Evolutionary conservation across 2,329 filamentous ascomycete species (phyloP).

Genomic region (Colletotrichum ledebouriae): DNA sequence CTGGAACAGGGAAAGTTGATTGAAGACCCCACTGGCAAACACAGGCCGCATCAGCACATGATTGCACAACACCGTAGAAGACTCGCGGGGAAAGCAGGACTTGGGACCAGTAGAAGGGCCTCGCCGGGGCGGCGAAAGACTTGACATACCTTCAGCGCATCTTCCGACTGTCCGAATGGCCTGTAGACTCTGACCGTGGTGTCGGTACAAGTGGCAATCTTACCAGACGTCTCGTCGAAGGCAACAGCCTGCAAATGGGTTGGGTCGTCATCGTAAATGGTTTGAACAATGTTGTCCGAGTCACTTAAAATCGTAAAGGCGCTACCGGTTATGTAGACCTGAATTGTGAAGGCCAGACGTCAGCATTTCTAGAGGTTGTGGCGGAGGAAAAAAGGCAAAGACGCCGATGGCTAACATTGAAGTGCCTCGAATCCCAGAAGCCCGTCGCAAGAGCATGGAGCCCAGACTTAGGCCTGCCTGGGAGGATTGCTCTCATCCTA

Average conservation of each 20-base stretch:
- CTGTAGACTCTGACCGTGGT: conserved; percentile 81
- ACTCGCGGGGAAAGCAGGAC: not conserved
- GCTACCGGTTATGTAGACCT: conserved; percentile 92
- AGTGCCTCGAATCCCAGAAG: conserved; percentile 78
- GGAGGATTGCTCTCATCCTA: conserved; percentile 83
- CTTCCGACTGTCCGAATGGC: conserved; percentile 78
- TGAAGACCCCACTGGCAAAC: conserved; percentile 73
- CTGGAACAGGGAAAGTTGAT: conserved; percentile 65
- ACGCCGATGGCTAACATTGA: conserved; percentile 71
- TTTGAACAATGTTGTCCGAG: conserved; percentile 83
- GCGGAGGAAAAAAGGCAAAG: conserved; percentile 17
- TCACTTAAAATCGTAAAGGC: conserved; percentile 86
- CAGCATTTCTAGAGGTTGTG: conserved; percentile 18
- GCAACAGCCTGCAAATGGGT: conserved; percentile 78
- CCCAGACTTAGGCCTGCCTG: conserved; percentile 82
- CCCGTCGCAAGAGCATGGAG: conserved; percentile 83
- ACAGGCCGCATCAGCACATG: conserved; percentile 7
- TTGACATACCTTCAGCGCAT: conserved; percentile 77
- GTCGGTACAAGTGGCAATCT: conserved; percentile 82
- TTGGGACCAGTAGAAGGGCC: not conserved
- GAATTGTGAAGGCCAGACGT: conserved; percentile 26
- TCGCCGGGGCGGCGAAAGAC: not conserved
- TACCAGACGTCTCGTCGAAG: conserved; percentile 85
- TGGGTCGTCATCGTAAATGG: conserved; percentile 86
- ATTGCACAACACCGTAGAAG: not conserved